A percentile compares a stretch with the other conserved stretches of the same genome.
Conservation (phyloP, 2,329 filamentous ascomycete species). For the Neonectria ditissima region DNA sequence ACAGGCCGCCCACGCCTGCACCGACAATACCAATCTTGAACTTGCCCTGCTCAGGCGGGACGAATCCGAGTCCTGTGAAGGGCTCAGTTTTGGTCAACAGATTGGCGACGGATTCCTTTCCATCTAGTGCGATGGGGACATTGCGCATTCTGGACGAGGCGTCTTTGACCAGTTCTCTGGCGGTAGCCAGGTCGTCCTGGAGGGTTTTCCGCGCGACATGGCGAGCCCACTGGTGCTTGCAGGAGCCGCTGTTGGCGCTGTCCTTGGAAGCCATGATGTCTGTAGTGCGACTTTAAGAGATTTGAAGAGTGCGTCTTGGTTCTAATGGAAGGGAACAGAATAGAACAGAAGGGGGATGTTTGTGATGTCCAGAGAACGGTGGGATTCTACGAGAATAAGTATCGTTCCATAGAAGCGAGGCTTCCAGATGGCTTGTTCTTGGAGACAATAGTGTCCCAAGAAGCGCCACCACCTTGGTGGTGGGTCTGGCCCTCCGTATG, state of each 20-base stretch:
- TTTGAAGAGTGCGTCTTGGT: neutral
- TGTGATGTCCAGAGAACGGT: neutral
- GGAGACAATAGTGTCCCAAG: too few species aligned
- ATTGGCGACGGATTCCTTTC: neutral
- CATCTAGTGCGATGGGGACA: neutral
- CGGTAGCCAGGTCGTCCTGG: neutral
- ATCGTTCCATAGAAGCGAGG: too few species aligned
- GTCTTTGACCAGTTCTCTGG: neutral
- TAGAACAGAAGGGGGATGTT: neutral
- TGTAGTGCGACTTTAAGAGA: neutral
- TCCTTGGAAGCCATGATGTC: neutral
- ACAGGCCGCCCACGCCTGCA: constrained; percentile 27
- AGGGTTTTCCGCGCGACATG: neutral
- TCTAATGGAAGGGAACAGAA: neutral
- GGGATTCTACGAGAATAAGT: too few species aligned
- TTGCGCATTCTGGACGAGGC: neutral
- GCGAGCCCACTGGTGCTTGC: neutral
- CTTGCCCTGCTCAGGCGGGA: neutral
- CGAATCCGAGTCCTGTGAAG: neutral
- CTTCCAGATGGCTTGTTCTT: too few species aligned
- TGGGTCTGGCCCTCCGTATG: neutral
- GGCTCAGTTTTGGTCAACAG: neutral
- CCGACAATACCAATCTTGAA: constrained; percentile 19
- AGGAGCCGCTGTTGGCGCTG: neutral
- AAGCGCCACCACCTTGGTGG: neutral